Evolutionary conservation across 495 filamentous ascomycete genomes (phyloP).

Genomic region (Bryoglossum gracile): DNA sequence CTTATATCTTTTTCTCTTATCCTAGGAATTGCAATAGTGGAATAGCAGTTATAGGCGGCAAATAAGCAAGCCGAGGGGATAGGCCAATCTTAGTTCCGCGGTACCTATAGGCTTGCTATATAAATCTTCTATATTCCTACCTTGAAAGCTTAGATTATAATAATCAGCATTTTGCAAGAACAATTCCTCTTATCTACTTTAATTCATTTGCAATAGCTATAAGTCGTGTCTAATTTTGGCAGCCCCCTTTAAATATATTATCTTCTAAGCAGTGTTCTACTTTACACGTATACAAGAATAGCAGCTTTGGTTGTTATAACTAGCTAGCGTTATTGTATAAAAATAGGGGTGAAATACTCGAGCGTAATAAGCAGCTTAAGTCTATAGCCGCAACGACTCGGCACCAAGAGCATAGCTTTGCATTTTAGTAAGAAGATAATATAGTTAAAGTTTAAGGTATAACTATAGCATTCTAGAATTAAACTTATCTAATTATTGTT

Average conservation of each 20-base stretch:
- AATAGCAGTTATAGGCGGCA: no score
- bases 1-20: no score
- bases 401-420: not conserved
- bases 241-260: not conserved
- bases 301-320: not conserved
- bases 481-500: conserved; percentile 5
- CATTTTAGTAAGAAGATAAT: not conserved
- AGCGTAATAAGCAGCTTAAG: not conserved
- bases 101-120: not conserved
- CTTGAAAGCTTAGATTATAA: not conserved
- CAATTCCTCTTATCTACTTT: not conserved
- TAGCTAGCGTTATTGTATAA: not conserved
- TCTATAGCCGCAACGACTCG: not conserved
- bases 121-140: not conserved
- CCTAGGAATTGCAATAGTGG: no score
- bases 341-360: not conserved
- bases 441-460: conserved; percentile 14
- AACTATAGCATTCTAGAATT: conserved; percentile 7
- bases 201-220: not conserved
- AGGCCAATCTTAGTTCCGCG: no score
- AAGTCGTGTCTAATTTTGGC: not conserved
- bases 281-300: conserved; percentile 3
- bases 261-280: conserved; percentile 4
- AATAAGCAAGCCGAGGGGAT: no score
- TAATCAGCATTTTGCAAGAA: not conserved